phyloP scores from a whole-genome alignment of 2,329 filamentous ascomycete species.

The Cercospora zeina region DNA sequence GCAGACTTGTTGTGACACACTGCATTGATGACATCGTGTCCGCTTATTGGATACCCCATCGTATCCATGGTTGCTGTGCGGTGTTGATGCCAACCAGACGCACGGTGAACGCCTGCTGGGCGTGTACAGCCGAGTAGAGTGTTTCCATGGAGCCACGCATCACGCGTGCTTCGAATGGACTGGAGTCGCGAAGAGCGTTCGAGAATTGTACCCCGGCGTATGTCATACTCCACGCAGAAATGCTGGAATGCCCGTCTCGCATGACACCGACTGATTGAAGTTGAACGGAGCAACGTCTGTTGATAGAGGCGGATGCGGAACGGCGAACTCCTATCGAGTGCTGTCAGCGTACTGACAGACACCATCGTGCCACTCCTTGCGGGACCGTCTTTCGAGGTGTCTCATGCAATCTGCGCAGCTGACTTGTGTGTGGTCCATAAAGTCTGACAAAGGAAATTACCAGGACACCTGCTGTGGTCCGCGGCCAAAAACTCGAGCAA shows the following conservation, averaged over 20 bases:
- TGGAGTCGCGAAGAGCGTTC: not conserved
- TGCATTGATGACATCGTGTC: not conserved
- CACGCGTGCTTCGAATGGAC: too few relatives aligned
- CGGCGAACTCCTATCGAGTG: not conserved
- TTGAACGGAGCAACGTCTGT: not conserved
- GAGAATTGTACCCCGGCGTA: not conserved
- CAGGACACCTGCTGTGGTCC: not conserved
- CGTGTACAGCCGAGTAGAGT: not conserved
- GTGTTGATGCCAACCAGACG: slow-evolving; percentile 1
- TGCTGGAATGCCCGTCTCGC: not conserved
- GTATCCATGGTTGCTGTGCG: not conserved
- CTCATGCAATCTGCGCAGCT: not conserved
- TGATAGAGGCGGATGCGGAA: not conserved
- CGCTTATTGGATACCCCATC: not conserved
- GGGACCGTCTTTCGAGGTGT: not conserved
- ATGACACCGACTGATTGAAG: not conserved
- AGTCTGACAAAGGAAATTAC: not conserved
- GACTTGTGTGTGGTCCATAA: not conserved
- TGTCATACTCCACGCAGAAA: not conserved
- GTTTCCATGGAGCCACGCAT: not conserved
- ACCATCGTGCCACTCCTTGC: not conserved
- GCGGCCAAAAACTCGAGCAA: not conserved
- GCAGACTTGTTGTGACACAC: slow-evolving; percentile 1
- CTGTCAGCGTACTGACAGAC: not conserved
- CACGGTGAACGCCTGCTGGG: not conserved